These are phyloP conservation scores for Decorospora gaudefroyi DNA, from an alignment of 2,329 filamentous ascomycete genomes.

Conservation along the genomic window DNA sequence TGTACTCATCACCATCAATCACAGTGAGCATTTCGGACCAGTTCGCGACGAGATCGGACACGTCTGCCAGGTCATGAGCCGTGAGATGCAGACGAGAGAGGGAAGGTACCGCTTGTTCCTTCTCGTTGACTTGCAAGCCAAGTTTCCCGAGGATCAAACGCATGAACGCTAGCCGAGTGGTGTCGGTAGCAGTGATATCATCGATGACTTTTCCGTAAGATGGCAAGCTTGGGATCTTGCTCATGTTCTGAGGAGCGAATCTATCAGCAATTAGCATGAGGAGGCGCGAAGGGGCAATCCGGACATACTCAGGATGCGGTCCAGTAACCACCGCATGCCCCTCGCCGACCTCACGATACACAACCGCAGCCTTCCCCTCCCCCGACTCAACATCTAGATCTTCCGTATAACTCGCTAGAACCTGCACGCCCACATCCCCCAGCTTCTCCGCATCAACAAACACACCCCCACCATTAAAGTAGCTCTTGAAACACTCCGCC, in stretches of 20 bases:
- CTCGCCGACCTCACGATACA: conserved; percentile 81
- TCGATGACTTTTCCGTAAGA: conserved; percentile 73
- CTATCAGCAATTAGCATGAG: conserved; percentile 52
- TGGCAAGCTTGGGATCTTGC: conserved; percentile 66
- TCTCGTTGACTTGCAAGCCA: conserved; percentile 75
- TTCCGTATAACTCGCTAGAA: conserved; percentile 79
- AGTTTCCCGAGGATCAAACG: conserved; percentile 79
- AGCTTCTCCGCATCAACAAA: conserved; percentile 78
- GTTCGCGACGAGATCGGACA: conserved; percentile 68
- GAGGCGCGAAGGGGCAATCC: not conserved
- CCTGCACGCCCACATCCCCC: conserved; percentile 68
- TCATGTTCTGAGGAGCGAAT: conserved; percentile 80
- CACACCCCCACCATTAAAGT: conserved; percentile 93
- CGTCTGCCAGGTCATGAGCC: conserved; percentile 65
- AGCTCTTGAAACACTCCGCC: conserved; percentile 69
- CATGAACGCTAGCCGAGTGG: conserved; percentile 72
- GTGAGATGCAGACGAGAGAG: conserved; percentile 84
- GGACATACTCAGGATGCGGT: conserved; percentile 83
- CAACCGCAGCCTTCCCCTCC: conserved; percentile 72
- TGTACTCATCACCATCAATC: conserved; percentile 69
- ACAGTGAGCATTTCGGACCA: conserved; percentile 69
- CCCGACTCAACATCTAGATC: conserved; percentile 77
- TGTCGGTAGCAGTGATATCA: conserved; percentile 69
- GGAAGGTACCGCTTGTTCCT: conserved; percentile 71
- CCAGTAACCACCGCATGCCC: conserved; percentile 81